Conservation (phyloP, 1,284 basidiomycete species). For the Meira miltonrushii region DNA sequence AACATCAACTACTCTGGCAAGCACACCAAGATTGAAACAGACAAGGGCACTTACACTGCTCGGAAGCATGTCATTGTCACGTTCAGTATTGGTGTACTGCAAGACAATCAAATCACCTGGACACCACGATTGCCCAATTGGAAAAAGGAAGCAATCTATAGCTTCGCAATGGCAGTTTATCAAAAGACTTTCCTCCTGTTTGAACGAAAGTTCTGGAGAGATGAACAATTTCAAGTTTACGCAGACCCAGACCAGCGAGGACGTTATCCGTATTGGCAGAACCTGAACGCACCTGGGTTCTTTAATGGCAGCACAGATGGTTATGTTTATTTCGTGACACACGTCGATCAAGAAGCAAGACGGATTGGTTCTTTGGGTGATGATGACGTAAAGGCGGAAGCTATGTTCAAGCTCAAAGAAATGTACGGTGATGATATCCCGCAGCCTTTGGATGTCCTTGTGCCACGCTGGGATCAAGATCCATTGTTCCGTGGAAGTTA, state of each 20-base stretch:
- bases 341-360: neutral
- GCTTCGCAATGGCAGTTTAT: neutral
- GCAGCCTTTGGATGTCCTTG: neutral
- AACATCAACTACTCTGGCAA: neutral
- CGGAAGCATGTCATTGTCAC: neutral
- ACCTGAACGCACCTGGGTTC: neutral
- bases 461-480: neutral
- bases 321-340: neutral
- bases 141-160: slow-evolving; percentile 3
- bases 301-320: neutral
- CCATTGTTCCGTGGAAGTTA: neutral
- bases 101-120: neutral
- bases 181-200: neutral
- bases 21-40: neutral
- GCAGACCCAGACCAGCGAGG: neutral
- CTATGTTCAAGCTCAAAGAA: neutral
- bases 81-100: neutral
- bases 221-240: slow-evolving; percentile 1
- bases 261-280: neutral
- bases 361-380: neutral
- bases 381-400: neutral
- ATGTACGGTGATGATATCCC: slow-evolving; percentile 1
- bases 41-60: neutral
- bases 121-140: neutral
- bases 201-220: neutral